Evolutionary conservation across 371 early-diverging fungal genomes (phyloP).

Genomic region (Gilbertella persicaria): DNA sequence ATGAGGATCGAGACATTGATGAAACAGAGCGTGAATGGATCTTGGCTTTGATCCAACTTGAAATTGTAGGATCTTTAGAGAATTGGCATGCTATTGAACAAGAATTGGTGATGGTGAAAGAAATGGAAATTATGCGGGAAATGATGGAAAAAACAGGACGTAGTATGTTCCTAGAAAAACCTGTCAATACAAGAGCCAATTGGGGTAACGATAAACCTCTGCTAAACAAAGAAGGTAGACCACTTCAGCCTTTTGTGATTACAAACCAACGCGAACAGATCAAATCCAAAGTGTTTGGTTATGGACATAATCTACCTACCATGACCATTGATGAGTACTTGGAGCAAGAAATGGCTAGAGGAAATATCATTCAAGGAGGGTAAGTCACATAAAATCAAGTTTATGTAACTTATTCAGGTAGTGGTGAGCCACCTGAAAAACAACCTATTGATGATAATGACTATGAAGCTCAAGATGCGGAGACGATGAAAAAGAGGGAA

Average conservation of each 20-base stretch:
- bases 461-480: conserved; percentile 78
- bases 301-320: conserved; percentile 89
- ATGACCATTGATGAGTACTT: conserved; percentile 97
- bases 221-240: conserved; percentile 67
- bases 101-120: conserved; percentile 73
- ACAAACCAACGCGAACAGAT: conserved; percentile 76
- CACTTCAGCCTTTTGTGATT: conserved; percentile 87
- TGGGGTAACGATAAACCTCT: conserved; percentile 54
- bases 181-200: conserved; percentile 21
- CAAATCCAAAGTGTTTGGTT: conserved; percentile 82
- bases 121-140: conserved; percentile 55
- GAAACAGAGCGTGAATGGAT: conserved; percentile 71
- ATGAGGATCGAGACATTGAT: conserved; percentile 57
- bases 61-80: conserved; percentile 66
- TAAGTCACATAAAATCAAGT: conserved; percentile 35
- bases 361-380: conserved; percentile 89
- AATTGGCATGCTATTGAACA: conserved; percentile 67
- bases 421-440: conserved; percentile 64
- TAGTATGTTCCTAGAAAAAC: too few species aligned
- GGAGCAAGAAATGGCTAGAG: conserved; percentile 82
- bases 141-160: conserved; percentile 30
- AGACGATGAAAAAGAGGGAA: conserved; percentile 78
- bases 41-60: conserved; percentile 59
- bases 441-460: conserved; percentile 78
- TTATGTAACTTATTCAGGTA: too few species aligned